These are phyloP conservation scores for Candida michaelii DNA, from an alignment of 805 yeast genomes.

Conservation along the genomic window DNA sequence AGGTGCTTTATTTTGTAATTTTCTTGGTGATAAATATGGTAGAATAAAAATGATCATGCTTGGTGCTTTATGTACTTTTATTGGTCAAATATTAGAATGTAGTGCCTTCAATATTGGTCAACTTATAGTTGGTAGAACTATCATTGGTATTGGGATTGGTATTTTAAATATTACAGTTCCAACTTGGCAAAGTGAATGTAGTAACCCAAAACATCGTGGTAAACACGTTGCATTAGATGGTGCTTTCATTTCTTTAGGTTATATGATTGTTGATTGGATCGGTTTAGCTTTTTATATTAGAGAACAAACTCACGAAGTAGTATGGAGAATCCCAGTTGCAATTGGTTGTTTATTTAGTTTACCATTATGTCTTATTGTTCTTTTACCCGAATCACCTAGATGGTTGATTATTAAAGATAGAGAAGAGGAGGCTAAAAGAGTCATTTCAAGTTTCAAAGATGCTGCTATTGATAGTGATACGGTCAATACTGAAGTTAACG, in stretches of 20 bases:
- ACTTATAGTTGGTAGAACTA: conserved; percentile 63
- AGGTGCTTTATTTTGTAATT: conserved; percentile 16
- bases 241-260: conserved; percentile 63
- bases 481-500: conserved; percentile 19
- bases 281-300: conserved; percentile 66
- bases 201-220: conserved; percentile 67
- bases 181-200: conserved; percentile 74
- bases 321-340: conserved; percentile 69
- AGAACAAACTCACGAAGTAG: conserved; percentile 26
- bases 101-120: conserved; percentile 58
- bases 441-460: conserved; percentile 19
- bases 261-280: conserved; percentile 70
- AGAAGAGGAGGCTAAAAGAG: conserved; percentile 22
- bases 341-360: conserved; percentile 60
- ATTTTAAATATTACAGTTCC: conserved; percentile 74
- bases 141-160: conserved; percentile 76
- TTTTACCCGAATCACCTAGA: conserved; percentile 44
- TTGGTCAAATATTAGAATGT: conserved; percentile 61
- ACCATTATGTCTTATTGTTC: conserved; percentile 31
- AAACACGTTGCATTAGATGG: conserved; percentile 67
- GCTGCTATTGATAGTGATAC: conserved; percentile 19
- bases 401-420: conserved; percentile 30
- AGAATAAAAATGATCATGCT: conserved; percentile 58
- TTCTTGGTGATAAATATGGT: conserved; percentile 61
- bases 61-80: conserved; percentile 57